Conservation (phyloP, 2,329 filamentous ascomycete species). For the Pseudogymnoascus sp. region DNA sequence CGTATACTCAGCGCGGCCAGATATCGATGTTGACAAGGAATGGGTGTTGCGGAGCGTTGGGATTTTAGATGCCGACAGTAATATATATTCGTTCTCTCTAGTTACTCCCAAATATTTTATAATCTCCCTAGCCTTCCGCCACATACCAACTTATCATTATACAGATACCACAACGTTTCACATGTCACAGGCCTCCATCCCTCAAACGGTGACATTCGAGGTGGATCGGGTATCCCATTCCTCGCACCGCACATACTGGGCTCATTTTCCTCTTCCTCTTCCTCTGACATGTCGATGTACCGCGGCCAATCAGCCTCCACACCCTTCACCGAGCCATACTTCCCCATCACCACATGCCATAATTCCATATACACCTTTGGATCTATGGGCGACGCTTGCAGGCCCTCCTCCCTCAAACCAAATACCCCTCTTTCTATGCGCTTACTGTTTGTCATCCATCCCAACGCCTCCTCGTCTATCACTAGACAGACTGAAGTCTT, state of each 20-base stretch:
- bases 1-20: too few relatives aligned
- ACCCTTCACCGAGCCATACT: neutral
- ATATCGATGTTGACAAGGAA: too few relatives aligned
- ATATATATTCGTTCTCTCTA: neutral
- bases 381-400: neutral
- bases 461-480: neutral
- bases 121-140: neutral
- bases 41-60: too few relatives aligned
- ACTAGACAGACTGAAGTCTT: neutral
- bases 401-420: neutral
- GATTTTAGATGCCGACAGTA: too few relatives aligned
- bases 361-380: neutral
- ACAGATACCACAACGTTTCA: neutral
- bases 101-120: neutral
- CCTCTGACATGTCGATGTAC: neutral
- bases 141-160: neutral
- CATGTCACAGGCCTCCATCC: neutral
- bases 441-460: neutral
- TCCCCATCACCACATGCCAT: neutral
- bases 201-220: neutral
- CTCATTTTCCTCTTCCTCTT: neutral
- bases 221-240: neutral
- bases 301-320: neutral
- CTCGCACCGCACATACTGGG: neutral
- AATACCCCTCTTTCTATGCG: neutral